These are phyloP conservation scores for Rhodotorula diobovata DNA, from an alignment of 768 basidiomycete genomes.

Conservation along the genomic window DNA sequence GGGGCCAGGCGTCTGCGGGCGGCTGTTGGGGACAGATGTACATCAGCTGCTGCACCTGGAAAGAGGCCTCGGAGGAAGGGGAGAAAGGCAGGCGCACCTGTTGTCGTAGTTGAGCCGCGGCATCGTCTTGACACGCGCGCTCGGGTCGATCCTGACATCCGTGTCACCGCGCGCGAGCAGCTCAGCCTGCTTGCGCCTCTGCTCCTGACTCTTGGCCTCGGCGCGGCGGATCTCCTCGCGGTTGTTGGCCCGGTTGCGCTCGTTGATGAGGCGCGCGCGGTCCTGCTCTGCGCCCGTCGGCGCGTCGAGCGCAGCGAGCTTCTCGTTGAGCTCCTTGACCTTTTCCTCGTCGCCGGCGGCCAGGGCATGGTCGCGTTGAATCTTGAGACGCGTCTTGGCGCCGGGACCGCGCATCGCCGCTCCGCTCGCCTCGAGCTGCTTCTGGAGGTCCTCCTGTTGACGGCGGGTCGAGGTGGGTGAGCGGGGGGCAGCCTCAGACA, in stretches of 20 bases:
- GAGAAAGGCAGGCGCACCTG: constrained; percentile 1
- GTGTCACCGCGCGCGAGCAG: constrained; percentile 35
- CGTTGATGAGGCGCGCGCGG: constrained; percentile 72
- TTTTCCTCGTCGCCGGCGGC: constrained; percentile 67
- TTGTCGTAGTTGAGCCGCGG: constrained; percentile 34
- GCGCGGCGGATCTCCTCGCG: constrained; percentile 71
- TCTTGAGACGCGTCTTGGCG: constrained; percentile 58
- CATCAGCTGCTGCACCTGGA: neutral
- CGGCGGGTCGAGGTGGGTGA: constrained; percentile 9
- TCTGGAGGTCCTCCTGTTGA: constrained; percentile 70
- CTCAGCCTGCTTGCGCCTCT: constrained; percentile 54
- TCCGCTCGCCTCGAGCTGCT: constrained; percentile 67
- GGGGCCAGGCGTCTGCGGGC: constrained; percentile 18
- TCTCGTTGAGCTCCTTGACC: constrained; percentile 59
- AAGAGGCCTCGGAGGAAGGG: too few species aligned
- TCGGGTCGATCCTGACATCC: constrained; percentile 29
- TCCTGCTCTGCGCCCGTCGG: constrained; percentile 39
- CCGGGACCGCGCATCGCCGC: constrained; percentile 43
- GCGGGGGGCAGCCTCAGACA: constrained; percentile 15
- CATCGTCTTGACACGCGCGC: constrained; percentile 40
- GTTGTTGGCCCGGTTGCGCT: constrained; percentile 81
- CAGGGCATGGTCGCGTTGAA: constrained; percentile 67
- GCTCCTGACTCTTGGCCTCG: constrained; percentile 65
- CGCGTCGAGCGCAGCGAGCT: constrained; percentile 58
- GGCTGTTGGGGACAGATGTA: neutral